Conservation (phyloP, 2,329 filamentous ascomycete genomes). For the Fusarium xylarioides region DNA sequence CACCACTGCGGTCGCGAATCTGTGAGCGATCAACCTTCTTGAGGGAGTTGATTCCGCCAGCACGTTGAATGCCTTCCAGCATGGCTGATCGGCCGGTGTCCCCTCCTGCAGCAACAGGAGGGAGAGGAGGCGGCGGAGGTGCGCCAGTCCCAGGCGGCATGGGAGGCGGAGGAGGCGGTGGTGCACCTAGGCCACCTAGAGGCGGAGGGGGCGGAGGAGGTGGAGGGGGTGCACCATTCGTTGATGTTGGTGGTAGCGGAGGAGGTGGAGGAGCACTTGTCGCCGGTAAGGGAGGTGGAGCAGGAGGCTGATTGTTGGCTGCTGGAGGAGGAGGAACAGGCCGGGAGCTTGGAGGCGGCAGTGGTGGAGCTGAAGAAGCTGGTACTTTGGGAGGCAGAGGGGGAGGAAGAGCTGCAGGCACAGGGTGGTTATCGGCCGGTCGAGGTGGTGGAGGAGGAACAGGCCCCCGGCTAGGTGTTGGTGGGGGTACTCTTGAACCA, state of each 20-base stretch:
- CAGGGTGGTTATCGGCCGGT: too few relatives aligned
- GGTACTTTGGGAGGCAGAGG: too few relatives aligned
- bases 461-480: too few relatives aligned
- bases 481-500: too few relatives aligned
- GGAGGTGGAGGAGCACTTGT: conserved; percentile 49
- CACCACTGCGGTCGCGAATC: conserved; percentile 76
- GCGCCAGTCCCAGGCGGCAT: background rate
- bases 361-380: too few relatives aligned
- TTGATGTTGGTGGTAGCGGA: conserved; percentile 42
- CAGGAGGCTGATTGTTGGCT: conserved; percentile 46
- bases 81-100: conserved; percentile 66
- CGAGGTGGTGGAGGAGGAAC: too few relatives aligned
- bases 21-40: conserved; percentile 78
- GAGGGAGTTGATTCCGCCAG: conserved; percentile 72
- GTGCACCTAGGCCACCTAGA: too few relatives aligned
- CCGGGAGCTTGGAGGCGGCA: conserved; percentile 61
- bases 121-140: conserved; percentile 55
- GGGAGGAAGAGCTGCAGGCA: too few relatives aligned
- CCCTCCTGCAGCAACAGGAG: conserved; percentile 48
- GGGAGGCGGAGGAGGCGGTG: conserved; percentile 39
- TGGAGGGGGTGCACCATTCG: too few relatives aligned
- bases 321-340: conserved; percentile 63
- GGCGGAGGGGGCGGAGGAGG: too few relatives aligned
- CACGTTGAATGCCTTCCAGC: conserved; percentile 76
- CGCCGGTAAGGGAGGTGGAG: conserved; percentile 57